These are phyloP conservation scores for Cetradonia linearis DNA, from an alignment of 495 filamentous ascomycete genomes.

Conservation along the genomic window DNA sequence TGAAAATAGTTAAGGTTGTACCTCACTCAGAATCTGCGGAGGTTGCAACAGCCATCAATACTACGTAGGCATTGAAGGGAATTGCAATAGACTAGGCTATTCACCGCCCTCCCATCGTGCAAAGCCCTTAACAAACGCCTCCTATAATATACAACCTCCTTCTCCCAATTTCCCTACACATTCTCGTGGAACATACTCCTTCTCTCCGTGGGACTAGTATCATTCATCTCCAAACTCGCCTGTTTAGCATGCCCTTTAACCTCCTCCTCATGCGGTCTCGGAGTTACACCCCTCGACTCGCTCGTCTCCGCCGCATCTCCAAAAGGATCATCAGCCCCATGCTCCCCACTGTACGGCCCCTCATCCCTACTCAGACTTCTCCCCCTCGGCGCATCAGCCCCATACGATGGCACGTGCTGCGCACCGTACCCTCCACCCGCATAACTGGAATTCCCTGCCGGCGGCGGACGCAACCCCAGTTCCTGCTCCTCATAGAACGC, in stretches of 20 bases:
- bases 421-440: slow-evolving; percentile 28
- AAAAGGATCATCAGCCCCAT: slow-evolving; percentile 42
- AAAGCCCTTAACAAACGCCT: not conserved
- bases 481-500: slow-evolving; percentile 58
- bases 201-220: slow-evolving; percentile 34
- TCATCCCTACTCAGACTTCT: slow-evolving; percentile 31
- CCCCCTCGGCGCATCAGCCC: slow-evolving; percentile 27
- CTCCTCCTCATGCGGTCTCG: slow-evolving; percentile 39
- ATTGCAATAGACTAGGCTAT: not conserved
- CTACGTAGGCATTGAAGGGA: not conserved
- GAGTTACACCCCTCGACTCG: slow-evolving; percentile 46
- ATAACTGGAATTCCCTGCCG: slow-evolving; percentile 21
- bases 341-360: slow-evolving; percentile 38
- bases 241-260: slow-evolving; percentile 23
- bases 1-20: no score
- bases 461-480: slow-evolving; percentile 34
- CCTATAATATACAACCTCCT: slow-evolving; percentile 1
- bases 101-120: not conserved
- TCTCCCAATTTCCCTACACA: slow-evolving; percentile 15
- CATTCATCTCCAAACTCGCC: slow-evolving; percentile 24
- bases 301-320: slow-evolving; percentile 46
- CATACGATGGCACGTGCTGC: slow-evolving; percentile 23
- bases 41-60: not conserved
- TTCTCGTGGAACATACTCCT: slow-evolving; percentile 46
- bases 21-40: not conserved